Conservation (phyloP, 2,329 filamentous ascomycete genomes). For the Stagonosporopsis tanaceti region DNA sequence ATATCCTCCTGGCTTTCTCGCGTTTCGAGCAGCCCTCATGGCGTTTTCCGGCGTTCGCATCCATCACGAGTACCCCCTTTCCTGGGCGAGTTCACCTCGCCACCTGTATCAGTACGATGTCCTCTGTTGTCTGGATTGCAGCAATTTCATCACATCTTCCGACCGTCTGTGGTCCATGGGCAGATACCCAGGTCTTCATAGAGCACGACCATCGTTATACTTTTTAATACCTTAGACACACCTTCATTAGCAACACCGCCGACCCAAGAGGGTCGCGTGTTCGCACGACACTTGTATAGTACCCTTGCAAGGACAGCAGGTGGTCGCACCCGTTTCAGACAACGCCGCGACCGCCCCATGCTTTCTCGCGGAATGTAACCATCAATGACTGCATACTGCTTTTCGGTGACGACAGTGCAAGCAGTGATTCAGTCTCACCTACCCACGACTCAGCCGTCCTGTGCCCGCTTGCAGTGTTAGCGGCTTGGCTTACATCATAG, state of each 20-base stretch:
- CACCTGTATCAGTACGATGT: conserved; percentile 43
- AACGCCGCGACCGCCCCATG: conserved; percentile 36
- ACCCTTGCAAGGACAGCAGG: conserved; percentile 22
- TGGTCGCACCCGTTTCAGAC: conserved; percentile 25
- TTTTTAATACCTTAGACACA: conserved; percentile 48
- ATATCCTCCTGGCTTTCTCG: conserved; percentile 6
- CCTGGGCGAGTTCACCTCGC: conserved; percentile 32
- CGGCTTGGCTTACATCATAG: conserved; percentile 33
- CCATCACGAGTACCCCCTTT: conserved; percentile 38
- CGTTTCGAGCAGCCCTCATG: conserved; percentile 21
- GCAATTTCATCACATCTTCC: conserved; percentile 17
- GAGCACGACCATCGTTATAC: conserved; percentile 47
- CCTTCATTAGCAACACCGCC: conserved; percentile 41
- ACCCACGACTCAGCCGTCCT: neutral
- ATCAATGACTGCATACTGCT: conserved; percentile 23
- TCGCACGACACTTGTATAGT: conserved; percentile 49
- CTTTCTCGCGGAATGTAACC: conserved; percentile 18
- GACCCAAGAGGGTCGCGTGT: conserved; percentile 22
- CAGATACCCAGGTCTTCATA: conserved; percentile 30
- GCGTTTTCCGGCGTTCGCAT: conserved; percentile 35
- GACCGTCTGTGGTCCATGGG: conserved; percentile 30
- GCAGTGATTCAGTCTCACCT: conserved; percentile 8
- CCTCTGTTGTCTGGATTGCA: conserved; percentile 16
- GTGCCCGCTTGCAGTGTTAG: conserved; percentile 2
- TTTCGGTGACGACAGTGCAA: conserved; percentile 12